Percentiles rank a stretch among this genome's conserved stretches.
Conservation (phyloP, 305 asterid species). For the Fraxinus greggii region DNA sequence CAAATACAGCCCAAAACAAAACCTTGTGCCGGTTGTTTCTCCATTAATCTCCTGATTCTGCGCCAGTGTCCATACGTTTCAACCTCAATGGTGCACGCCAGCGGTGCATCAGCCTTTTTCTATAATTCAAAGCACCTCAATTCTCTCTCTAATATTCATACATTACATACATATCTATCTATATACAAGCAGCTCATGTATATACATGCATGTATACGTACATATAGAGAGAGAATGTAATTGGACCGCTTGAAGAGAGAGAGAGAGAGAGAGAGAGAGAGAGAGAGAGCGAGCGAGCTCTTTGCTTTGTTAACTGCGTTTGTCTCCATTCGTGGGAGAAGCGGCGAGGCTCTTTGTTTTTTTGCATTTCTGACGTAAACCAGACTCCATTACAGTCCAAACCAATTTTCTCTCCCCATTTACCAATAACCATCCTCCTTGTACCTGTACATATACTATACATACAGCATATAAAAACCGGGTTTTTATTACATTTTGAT, state of each 20-base stretch:
- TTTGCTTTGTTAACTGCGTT: conserved; percentile 19
- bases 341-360: conserved; percentile 38
- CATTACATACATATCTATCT: background rate
- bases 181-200: background rate
- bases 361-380: conserved; percentile 30
- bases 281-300: background rate
- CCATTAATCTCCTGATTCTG: conserved; percentile 51
- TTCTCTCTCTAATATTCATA: conserved; percentile 38
- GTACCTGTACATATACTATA: background rate
- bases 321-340: conserved; percentile 45
- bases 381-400: background rate
- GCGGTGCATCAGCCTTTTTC: conserved; percentile 45
- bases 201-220: background rate
- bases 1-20: conserved; percentile 26
- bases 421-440: conserved; percentile 1
- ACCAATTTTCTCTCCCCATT: conserved; percentile 3
- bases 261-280: too few species aligned
- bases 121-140: conserved; percentile 29
- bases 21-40: conserved; percentile 57
- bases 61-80: conserved; percentile 60
- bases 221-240: conserved; percentile 20
- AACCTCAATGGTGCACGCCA: conserved; percentile 45
- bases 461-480: background rate
- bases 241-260: conserved; percentile 29
- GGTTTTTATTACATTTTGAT: too few species aligned